A percentile compares a stretch with the other conserved stretches of the same genome.
Conservation (phyloP, 495 filamentous ascomycete species). For the Talaromyces stipitatus region DNA sequence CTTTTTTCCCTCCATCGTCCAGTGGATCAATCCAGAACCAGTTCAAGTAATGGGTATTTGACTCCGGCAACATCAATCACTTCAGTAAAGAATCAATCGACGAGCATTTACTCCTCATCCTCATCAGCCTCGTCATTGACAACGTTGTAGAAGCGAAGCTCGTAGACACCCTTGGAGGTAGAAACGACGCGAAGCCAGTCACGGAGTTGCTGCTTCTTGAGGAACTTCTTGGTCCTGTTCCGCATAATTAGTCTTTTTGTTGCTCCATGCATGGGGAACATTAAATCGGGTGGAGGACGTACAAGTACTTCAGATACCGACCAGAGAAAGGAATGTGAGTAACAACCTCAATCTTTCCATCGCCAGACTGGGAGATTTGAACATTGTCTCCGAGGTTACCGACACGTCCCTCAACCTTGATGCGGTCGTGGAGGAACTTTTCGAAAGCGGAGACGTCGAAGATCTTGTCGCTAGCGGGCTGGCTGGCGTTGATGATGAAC, state of each 20-base stretch:
- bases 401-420: slow-evolving; percentile 97
- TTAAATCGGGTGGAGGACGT: slow-evolving; percentile 27
- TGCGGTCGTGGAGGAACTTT: slow-evolving; percentile 98
- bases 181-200: slow-evolving; percentile 99
- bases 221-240: slow-evolving; percentile 97
- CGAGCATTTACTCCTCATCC: slow-evolving; percentile 97
- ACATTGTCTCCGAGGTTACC: slow-evolving; percentile 96
- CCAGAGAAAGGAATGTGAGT: slow-evolving; percentile 97
- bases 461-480: slow-evolving; percentile 98
- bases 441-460: slow-evolving; percentile 98
- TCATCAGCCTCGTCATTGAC: slow-evolving; percentile 95
- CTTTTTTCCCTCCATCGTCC: background rate
- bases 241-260: background rate
- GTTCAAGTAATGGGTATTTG: too few relatives aligned
- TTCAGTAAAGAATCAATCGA: slow-evolving; percentile 1
- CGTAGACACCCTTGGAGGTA: slow-evolving; percentile 93
- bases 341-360: slow-evolving; percentile 96
- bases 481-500: slow-evolving; percentile 98
- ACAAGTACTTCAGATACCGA: slow-evolving; percentile 99
- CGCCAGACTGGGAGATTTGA: slow-evolving; percentile 79
- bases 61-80: too few relatives aligned
- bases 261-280: background rate
- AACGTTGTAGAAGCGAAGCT: slow-evolving; percentile 99
- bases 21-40: too few relatives aligned
- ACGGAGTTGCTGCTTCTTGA: slow-evolving; percentile 99